Evolutionary conservation across 495 filamentous ascomycete genomes (phyloP).

Genomic region (Tuber magnatum): DNA sequence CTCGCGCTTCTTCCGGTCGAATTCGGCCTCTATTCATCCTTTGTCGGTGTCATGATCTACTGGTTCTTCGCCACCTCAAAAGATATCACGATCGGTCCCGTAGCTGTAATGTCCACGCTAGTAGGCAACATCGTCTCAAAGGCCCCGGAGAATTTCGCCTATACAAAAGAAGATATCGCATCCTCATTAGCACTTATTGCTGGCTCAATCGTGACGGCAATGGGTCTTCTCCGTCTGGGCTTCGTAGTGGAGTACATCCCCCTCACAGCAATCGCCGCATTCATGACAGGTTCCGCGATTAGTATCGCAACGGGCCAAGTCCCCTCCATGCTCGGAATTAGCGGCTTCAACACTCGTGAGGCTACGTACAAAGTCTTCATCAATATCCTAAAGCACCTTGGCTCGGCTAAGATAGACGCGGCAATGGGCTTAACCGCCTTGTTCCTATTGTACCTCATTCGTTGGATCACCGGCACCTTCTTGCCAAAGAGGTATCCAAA

Average conservation of each 20-base stretch:
- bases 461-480: conserved; percentile 55
- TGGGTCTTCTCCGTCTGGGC: conserved; percentile 73
- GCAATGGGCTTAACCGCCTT: conserved; percentile 85
- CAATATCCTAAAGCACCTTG: conserved; percentile 72
- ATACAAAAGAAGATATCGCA: conserved; percentile 54
- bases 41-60: conserved; percentile 93
- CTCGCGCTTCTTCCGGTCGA: conserved; percentile 70
- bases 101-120: conserved; percentile 90
- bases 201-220: conserved; percentile 70
- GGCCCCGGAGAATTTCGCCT: conserved; percentile 54
- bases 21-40: conserved; percentile 91
- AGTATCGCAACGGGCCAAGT: conserved; percentile 89
- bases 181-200: conserved; percentile 72
- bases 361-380: conserved; percentile 81
- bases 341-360: conserved; percentile 61
- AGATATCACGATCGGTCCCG: conserved; percentile 98
- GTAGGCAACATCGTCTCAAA: conserved; percentile 69
- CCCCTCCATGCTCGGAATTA: conserved; percentile 75
- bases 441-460: conserved; percentile 73
- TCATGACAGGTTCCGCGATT: conserved; percentile 96
- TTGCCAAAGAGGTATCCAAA: conserved; percentile 61
- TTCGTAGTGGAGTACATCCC: conserved; percentile 97
- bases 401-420: conserved; percentile 62
- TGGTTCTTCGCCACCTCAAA: conserved; percentile 99
- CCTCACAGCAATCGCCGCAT: conserved; percentile 81